A percentile compares a stretch with the other conserved stretches of the same genome.
phyloP scores from a whole-genome alignment of 1,284 basidiomycete species.

The Boletellus dicymbophilus region DNA sequence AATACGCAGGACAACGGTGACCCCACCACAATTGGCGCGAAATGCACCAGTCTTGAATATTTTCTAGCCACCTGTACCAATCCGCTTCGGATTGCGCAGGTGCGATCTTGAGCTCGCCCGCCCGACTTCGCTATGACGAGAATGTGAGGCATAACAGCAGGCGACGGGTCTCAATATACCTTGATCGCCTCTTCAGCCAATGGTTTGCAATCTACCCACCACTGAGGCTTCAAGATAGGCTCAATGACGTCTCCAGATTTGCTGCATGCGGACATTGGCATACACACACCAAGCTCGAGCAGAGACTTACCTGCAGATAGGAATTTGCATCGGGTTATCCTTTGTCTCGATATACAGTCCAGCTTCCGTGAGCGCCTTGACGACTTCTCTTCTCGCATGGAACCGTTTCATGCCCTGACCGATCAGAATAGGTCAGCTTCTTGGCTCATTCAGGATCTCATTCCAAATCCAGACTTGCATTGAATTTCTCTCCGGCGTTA shows the following conservation, averaged over 20 bases:
- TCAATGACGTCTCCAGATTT: conserved; percentile 98
- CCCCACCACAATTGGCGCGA: conserved; percentile 99
- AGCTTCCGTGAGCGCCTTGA: conserved; percentile 84
- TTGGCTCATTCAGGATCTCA: too few species aligned
- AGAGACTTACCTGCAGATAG: conserved; percentile 73
- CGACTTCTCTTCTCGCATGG: conserved; percentile 86
- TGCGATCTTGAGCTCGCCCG: conserved; percentile 82
- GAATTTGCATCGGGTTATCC: conserved; percentile 96
- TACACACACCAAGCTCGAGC: background rate
- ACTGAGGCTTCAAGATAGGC: conserved; percentile 96
- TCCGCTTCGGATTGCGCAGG: conserved; percentile 91
- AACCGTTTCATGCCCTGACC: conserved; percentile 92
- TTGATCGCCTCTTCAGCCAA: conserved; percentile 90
- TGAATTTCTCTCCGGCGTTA: conserved; percentile 83
- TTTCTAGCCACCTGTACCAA: conserved; percentile 97
- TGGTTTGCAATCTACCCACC: conserved; percentile 97
- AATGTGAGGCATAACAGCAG: background rate
- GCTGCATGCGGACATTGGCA: conserved; percentile 38
- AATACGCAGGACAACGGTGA: conserved; percentile 95
- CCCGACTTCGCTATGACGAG: conserved; percentile 69
- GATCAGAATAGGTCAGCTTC: conserved; percentile 1
- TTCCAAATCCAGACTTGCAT: conserved; percentile 50
- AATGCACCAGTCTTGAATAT: conserved; percentile 99
- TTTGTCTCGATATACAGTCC: conserved; percentile 92
- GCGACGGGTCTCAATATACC: conserved; percentile 40